phyloP scores from a whole-genome alignment of 1,284 basidiomycete species.

The Ceratobasidium sp. region DNA sequence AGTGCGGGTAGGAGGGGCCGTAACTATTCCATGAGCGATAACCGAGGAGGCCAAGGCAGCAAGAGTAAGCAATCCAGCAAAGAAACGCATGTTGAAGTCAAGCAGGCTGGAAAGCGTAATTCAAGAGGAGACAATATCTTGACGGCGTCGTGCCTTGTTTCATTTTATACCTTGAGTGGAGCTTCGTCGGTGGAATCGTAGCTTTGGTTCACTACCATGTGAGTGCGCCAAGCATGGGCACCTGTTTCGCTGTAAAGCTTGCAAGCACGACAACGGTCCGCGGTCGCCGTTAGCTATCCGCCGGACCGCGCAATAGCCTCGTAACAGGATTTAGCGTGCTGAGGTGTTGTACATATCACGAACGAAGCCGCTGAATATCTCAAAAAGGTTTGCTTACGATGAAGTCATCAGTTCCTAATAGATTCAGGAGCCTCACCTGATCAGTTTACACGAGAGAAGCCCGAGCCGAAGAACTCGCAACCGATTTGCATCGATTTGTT shows the following conservation, averaged over 20 bases:
- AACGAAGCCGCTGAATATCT: not conserved
- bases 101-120: not conserved
- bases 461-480: not conserved
- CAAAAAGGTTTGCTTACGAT: not conserved
- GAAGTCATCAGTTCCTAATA: not conserved
- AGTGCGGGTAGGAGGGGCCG: slow-evolving; percentile 15
- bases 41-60: slow-evolving; percentile 15
- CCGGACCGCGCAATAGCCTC: slow-evolving; percentile 17
- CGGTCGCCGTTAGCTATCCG: slow-evolving; percentile 5
- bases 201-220: slow-evolving; percentile 9
- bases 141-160: not conserved
- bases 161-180: slow-evolving; percentile 23
- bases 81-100: slow-evolving; percentile 21
- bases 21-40: slow-evolving; percentile 33
- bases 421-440: not conserved
- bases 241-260: not conserved
- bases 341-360: not conserved
- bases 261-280: slow-evolving; percentile 18
- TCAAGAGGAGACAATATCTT: not conserved
- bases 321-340: not conserved
- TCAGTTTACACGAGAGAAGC: not conserved
- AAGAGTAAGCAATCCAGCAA: slow-evolving; percentile 20
- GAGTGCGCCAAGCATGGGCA: slow-evolving; percentile 9
- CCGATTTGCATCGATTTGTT: not conserved
- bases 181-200: slow-evolving; percentile 28